Evolutionary conservation across 2,329 filamentous ascomycete species (phyloP), one percentile per base, ranked within the genome.

Genomic region (Colletotrichum orbiculare): DNA sequence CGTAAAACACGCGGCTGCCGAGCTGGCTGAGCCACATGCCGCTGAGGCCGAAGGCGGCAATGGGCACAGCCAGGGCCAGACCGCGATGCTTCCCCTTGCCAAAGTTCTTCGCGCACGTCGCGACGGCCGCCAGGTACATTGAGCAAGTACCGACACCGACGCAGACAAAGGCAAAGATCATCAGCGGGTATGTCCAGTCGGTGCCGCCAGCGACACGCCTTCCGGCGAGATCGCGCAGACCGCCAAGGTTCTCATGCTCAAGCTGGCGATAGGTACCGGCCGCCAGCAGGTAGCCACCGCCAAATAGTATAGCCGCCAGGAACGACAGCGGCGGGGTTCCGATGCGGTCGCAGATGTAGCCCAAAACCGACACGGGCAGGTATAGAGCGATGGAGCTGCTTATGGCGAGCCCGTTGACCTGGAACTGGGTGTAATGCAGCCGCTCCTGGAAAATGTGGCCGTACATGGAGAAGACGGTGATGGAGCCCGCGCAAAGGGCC

Each of bases 41-140:
- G 73, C 94, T 97, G 61, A 99, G 78, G 0, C 96, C 96, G 75
- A 97, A 97, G 7, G 92, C 91, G 0, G 96, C 93, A 75, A 98
- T 97, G 1, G 96, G 96, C 65, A 93, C 85, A 1, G 95, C 94
- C 60, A 99, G 84, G 66, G 96, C 95, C 54, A 99, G 81, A 0
- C 96, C 96, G 72, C 95, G 91, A 73, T 96, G 90, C 73, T 90
- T 92, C 4, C 94, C 93, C 66, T 91, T 89, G 53, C 94, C 94
- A 79, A 98, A 99, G 79, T 98, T 99, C 87, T 99, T 99, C 41
- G 96, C 96, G 74, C 94, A 97, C 0, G 95, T 97, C 7, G 95
- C 95, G n/a, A 99, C 91, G 2, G 93, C 91, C 54, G 90, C 87
- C 60, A 98, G 84, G 77, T 98, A 99, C 88, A 98, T 94, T 76